Evolutionary conservation across 345 rosid species (phyloP), one percentile per base, ranked within the genome.

Genomic region (Angophora floribunda): DNA sequence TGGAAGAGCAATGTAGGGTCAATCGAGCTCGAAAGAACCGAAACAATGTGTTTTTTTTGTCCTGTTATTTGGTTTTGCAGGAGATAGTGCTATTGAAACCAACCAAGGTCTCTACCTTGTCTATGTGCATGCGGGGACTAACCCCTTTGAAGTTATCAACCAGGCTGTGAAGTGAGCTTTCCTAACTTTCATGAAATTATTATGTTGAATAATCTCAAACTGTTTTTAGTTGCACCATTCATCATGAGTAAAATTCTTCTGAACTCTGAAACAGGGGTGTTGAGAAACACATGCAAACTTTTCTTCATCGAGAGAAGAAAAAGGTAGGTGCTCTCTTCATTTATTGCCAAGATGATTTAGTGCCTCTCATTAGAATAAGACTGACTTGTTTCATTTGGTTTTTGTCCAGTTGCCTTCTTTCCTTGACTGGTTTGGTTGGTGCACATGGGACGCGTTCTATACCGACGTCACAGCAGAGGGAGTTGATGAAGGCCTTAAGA

Each of bases 371-470:
- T 45, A 85, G 32, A 52, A 45, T 26, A 24, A 44, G 50, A 63
- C 51, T 59, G 51, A 55, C 86, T 13, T 8, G 6, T 59, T 36
- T 86, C 61, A 24, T 89, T 82, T 85, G 52, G 2, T 2, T 75
- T 32, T 57, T 61, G 30, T 45, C 49, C 86, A 98, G 99, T 88
- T 97, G 92, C 99, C 99, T 89, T 92, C 97, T 88, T 93, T 98
- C 91, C 93, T 96, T 53, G 98, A 98, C 89, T 98, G 99, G 98
- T 97, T 98, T 90, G 99, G 99, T 87, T 98, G 99, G 99, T 98
- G 99, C 94, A 98, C 99, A n/a, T 98, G 99, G 99, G 99, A 98
- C 89, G 99, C 99, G 24, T 98, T 96, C 91, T 98, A 98, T 92
- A 96, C 98, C 41, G 98, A 98, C 59, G 99, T 97, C 90, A 98